Conservation (phyloP, 345 rosid species). For the Carallia pectinifolia region DNA sequence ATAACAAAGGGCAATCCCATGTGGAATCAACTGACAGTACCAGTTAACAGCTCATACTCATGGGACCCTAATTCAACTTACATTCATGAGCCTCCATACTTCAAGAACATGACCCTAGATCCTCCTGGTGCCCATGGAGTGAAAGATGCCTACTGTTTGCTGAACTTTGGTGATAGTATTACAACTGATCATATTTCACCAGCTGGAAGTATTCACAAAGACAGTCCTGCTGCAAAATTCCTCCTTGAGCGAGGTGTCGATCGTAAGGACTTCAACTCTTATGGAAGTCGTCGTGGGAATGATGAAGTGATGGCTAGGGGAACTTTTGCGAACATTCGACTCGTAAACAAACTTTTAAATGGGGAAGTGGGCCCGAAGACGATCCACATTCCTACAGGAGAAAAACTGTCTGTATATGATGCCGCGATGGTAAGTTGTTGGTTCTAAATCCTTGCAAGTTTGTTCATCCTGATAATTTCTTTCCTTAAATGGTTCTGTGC, state of each 20-base stretch:
- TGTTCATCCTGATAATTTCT: constrained; percentile 1
- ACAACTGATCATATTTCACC: constrained; percentile 99
- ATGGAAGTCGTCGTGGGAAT: constrained; percentile 98
- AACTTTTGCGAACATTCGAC: constrained; percentile 92
- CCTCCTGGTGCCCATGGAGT: constrained; percentile 91
- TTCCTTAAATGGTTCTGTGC: neutral
- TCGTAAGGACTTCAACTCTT: constrained; percentile 85
- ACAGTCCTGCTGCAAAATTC: constrained; percentile 89
- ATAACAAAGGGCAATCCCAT: constrained; percentile 93
- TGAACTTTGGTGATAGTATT: constrained; percentile 95
- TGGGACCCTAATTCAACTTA: constrained; percentile 95
- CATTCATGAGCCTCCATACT: constrained; percentile 99
- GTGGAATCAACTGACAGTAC: constrained; percentile 84
- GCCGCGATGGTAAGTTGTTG: constrained; percentile 71
- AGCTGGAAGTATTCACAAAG: constrained; percentile 95
- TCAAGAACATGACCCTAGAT: constrained; percentile 84
- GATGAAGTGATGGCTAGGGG: constrained; percentile 98
- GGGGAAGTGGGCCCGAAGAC: constrained; percentile 98
- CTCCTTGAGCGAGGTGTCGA: constrained; percentile 78
- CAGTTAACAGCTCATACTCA: constrained; percentile 52
- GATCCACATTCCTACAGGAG: constrained; percentile 88
- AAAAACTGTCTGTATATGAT: constrained; percentile 88
- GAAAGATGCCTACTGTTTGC: constrained; percentile 90
- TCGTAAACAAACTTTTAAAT: constrained; percentile 91
- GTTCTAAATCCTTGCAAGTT: neutral